phyloP scores from a whole-genome alignment of 2,329 filamentous ascomycete genomes.

The Phaeosphaeria sp. region DNA sequence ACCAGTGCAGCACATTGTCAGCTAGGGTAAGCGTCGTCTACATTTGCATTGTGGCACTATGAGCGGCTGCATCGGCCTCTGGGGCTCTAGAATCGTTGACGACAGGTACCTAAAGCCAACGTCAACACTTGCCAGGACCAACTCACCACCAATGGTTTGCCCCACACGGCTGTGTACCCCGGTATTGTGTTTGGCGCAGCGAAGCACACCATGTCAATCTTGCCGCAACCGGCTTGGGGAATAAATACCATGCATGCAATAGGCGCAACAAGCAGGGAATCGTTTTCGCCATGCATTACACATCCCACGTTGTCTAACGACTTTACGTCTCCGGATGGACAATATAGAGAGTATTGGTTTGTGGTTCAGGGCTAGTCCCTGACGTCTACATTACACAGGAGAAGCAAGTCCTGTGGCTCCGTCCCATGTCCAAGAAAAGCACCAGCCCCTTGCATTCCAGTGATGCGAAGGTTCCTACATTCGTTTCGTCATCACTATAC shows the following conservation, averaged over 20 bases:
- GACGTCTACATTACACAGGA: slow-evolving; percentile 22
- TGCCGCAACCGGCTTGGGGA: slow-evolving; percentile 17
- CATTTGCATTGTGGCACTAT: slow-evolving; percentile 13
- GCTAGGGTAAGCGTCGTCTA: slow-evolving; percentile 12
- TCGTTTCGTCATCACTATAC: slow-evolving; percentile 31
- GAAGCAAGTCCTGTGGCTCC: not conserved
- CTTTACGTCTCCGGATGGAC: slow-evolving; percentile 5
- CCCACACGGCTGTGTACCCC: slow-evolving; percentile 16
- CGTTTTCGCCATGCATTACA: slow-evolving; percentile 22
- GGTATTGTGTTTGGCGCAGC: slow-evolving; percentile 15
- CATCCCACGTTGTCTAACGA: slow-evolving; percentile 19
- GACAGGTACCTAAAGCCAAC: slow-evolving; percentile 30
- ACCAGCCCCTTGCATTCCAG: slow-evolving; percentile 1
- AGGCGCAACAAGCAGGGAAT: slow-evolving; percentile 18
- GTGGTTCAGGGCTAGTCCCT: slow-evolving; percentile 24
- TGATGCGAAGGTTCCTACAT: slow-evolving; percentile 19
- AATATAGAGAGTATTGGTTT: slow-evolving; percentile 14
- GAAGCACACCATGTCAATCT: slow-evolving; percentile 20
- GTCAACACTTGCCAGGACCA: slow-evolving; percentile 28
- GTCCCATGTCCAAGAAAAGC: not conserved
- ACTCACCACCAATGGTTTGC: slow-evolving; percentile 23
- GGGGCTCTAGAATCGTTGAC: slow-evolving; percentile 31
- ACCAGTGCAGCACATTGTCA: slow-evolving; percentile 25
- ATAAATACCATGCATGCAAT: slow-evolving; percentile 14
- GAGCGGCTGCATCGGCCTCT: slow-evolving; percentile 12